Percentiles rank a stretch among this genome's conserved stretches.
phyloP scores from a whole-genome alignment of 352 stramenopile genomes.

The Phytophthora quininea region DNA sequence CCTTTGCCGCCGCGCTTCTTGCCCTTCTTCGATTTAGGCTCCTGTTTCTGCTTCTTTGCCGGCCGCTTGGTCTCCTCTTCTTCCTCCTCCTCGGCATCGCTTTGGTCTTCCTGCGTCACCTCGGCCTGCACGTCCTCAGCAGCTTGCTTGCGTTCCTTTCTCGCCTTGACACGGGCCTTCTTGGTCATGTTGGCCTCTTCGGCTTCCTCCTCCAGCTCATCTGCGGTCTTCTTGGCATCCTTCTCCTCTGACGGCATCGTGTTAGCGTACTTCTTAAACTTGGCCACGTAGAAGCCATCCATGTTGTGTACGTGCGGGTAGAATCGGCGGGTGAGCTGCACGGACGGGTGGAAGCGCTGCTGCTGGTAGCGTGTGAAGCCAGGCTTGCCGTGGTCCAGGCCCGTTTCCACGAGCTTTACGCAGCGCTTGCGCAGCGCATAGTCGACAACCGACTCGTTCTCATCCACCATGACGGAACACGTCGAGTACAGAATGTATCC shows the following conservation, averaged over 20 bases:
- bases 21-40: slow-evolving; percentile 39
- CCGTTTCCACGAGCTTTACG: slow-evolving; percentile 98
- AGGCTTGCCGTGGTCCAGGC: slow-evolving; percentile 96
- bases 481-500: slow-evolving; percentile 99
- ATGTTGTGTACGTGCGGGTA: slow-evolving; percentile 99
- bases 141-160: slow-evolving; percentile 77
- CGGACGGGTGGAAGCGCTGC: slow-evolving; percentile 97
- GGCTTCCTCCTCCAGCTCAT: slow-evolving; percentile 70
- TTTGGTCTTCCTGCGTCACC: slow-evolving; percentile 58
- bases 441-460: slow-evolving; percentile 98
- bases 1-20: slow-evolving; percentile 40
- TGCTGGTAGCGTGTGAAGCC: slow-evolving; percentile 95
- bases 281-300: slow-evolving; percentile 99
- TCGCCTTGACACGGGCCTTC: slow-evolving; percentile 77
- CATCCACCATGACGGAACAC: slow-evolving; percentile 94
- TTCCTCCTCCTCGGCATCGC: slow-evolving; percentile 55
- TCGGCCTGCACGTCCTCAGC: slow-evolving; percentile 73
- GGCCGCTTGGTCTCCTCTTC: slow-evolving; percentile 38
- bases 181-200: slow-evolving; percentile 83
- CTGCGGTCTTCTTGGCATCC: slow-evolving; percentile 75
- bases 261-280: slow-evolving; percentile 99
- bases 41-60: slow-evolving; percentile 57
- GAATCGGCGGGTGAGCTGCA: slow-evolving; percentile 96
- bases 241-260: slow-evolving; percentile 78
- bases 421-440: slow-evolving; percentile 98